Evolutionary conservation across 2,329 filamentous ascomycete species (phyloP), one percentile per base, ranked within the genome.

Genomic region (Colletotrichum sojae): DNA sequence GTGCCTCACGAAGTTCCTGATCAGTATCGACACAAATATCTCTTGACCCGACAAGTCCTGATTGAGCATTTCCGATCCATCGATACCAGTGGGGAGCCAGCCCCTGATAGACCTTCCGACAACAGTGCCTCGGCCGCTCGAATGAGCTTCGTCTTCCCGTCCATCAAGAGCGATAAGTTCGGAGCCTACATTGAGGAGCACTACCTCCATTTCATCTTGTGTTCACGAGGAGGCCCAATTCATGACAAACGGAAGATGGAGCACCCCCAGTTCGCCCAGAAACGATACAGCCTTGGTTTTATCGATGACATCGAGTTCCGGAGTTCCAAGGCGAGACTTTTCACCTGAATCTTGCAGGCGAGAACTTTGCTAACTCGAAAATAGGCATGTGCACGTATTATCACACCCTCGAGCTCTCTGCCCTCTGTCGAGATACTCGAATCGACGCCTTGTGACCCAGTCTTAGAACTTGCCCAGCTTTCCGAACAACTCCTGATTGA

Each of bases 131-230:
- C 86, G 15, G 76, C 82, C 1, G n/a, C 46, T 15, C 39, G 45
- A 4, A 64, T 58, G 36, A 68, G 48, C 39, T 64, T 68, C 15
- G 65, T 63, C 13, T 67, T 67, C 25, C 20, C 46, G 6, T 43
- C 65, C 36, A 49, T 63, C 13, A 27, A 10, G 3, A 58, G 59
- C 48, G 57, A 76, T 0, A 80, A 80, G 0, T 94, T 93, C 73
- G 69, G 77, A 5, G 73, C 83, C 1, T 92, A 93, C 73, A 79
- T 92, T 2, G 71, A 80, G 2, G 74, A 76, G 1, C 83, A 85
- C 25, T 85, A 88, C 0, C 81, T 90, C 4, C 90, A 92, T 74
- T 93, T 94, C 72, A 79, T 94, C 60, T 86, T 94, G 82, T 39
- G 46, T 20, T 63, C 65, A 12, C 18, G 40, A 6, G 59, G 46